Percentiles rank a stretch among this genome's conserved stretches.
phyloP scores from a whole-genome alignment of 2,329 filamentous ascomycete genomes.

The Fusarium sp. region DNA sequence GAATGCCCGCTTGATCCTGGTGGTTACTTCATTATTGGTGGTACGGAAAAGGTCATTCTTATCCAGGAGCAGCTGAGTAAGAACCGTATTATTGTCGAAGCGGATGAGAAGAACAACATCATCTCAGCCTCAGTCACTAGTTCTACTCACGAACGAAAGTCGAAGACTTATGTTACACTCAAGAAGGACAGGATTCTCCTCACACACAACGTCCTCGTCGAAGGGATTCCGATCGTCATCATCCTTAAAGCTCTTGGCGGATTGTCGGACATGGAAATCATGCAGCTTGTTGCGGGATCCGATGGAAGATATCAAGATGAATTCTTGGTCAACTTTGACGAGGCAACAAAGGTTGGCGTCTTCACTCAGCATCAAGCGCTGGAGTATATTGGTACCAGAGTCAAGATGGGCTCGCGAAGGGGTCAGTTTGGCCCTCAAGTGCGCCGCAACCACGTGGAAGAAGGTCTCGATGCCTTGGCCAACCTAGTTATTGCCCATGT shows the following conservation, averaged over 20 bases:
- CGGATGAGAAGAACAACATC: constrained; percentile 89
- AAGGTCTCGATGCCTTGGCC: constrained; percentile 91
- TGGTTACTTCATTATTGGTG: constrained; percentile 97
- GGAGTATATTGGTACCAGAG: constrained; percentile 87
- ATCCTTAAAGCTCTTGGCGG: constrained; percentile 93
- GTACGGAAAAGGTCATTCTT: constrained; percentile 97
- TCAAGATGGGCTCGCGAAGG: constrained; percentile 84
- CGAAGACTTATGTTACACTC: constrained; percentile 93
- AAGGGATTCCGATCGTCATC: constrained; percentile 95
- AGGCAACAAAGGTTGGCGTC: constrained; percentile 83
- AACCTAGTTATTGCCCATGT: constrained; percentile 96
- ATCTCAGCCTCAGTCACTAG: constrained; percentile 97
- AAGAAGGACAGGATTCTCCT: constrained; percentile 94
- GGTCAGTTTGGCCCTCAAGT: constrained; percentile 64
- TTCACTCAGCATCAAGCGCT: constrained; percentile 95
- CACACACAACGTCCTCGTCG: constrained; percentile 91
- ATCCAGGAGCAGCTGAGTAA: constrained; percentile 99
- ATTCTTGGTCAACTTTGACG: constrained; percentile 95
- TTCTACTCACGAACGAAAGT: constrained; percentile 97
- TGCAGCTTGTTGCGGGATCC: constrained; percentile 87
- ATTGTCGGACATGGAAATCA: constrained; percentile 93
- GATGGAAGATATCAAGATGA: constrained; percentile 93
- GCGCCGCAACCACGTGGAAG: constrained; percentile 84
- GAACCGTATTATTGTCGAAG: constrained; percentile 97
- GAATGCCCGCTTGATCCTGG: constrained; percentile 97